Conservation (phyloP, 192 early-diverging fungal genomes). For the Gamsiella multidivaricata region DNA sequence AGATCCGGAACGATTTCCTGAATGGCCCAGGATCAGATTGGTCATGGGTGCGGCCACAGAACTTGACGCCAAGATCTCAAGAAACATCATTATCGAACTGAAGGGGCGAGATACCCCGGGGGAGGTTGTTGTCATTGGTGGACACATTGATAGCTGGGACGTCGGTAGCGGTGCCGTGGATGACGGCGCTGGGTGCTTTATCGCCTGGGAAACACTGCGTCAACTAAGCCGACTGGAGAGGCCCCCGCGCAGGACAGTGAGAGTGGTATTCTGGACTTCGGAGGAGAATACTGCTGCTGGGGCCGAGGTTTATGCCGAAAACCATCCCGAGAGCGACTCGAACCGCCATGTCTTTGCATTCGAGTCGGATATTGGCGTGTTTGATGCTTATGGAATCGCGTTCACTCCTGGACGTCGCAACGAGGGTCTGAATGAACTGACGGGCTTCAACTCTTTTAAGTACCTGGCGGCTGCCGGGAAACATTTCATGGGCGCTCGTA, state of each 20-base stretch:
- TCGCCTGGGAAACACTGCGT: slow-evolving; percentile 57
- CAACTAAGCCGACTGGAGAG: slow-evolving; percentile 22
- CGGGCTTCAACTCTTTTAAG: background rate
- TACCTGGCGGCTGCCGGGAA: slow-evolving; percentile 22
- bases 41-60: slow-evolving; percentile 51
- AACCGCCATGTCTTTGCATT: slow-evolving; percentile 63
- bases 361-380: slow-evolving; percentile 69
- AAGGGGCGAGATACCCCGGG: slow-evolving; percentile 57
- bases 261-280: slow-evolving; percentile 69
- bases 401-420: slow-evolving; percentile 38
- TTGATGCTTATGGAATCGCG: slow-evolving; percentile 67
- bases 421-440: background rate
- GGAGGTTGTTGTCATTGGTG: slow-evolving; percentile 66
- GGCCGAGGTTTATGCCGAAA: slow-evolving; percentile 55
- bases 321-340: slow-evolving; percentile 29
- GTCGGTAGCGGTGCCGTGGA: slow-evolving; percentile 66
- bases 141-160: slow-evolving; percentile 60
- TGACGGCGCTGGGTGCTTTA: slow-evolving; percentile 67
- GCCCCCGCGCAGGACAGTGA: slow-evolving; percentile 59
- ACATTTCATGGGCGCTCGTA: slow-evolving; percentile 43
- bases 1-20: slow-evolving; percentile 18
- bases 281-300: slow-evolving; percentile 67
- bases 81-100: slow-evolving; percentile 66
- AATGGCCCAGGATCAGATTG: slow-evolving; percentile 61
- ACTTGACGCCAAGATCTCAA: slow-evolving; percentile 54